Evolutionary conservation across 2,329 filamentous ascomycete genomes (phyloP).

Genomic region (Didymellaceae sp.): DNA sequence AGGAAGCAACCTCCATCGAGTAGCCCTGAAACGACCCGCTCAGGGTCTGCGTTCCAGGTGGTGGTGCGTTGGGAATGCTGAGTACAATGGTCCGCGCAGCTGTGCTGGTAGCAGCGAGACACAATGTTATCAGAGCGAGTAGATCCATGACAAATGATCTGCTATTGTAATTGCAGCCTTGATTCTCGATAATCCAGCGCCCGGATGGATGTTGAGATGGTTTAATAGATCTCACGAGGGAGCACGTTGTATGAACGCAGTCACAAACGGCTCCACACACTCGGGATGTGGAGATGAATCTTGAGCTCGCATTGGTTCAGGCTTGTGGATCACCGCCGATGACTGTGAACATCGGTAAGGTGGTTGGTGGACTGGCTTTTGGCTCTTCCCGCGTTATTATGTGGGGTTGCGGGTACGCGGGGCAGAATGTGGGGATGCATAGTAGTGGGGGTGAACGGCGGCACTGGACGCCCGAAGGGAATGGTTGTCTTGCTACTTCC

Average conservation of each 20-base stretch:
- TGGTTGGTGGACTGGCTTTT: constrained; percentile 3
- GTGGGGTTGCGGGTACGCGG: too few relatives aligned
- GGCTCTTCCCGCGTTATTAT: constrained; percentile 2
- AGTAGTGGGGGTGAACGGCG: too few relatives aligned
- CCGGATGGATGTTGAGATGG: neutral
- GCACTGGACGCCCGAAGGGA: too few relatives aligned
- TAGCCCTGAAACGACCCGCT: constrained; percentile 22
- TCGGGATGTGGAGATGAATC: constrained; percentile 7
- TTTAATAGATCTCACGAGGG: neutral
- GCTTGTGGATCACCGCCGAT: neutral
- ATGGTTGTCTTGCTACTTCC: too few relatives aligned
- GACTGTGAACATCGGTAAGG: too few relatives aligned
- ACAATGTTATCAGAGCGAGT: neutral
- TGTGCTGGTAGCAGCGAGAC: neutral
- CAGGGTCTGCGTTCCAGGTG: constrained; percentile 17
- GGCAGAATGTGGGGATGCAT: too few relatives aligned
- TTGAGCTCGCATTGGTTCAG: neutral
- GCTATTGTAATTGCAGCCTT: neutral
- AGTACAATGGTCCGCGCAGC: constrained; percentile 5
- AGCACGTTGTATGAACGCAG: neutral
- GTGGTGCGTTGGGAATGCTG: constrained; percentile 13
- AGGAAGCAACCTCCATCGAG: constrained; percentile 26
- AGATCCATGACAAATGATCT: neutral
- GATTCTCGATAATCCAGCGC: neutral
- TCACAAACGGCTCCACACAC: constrained; percentile 3